Conservation (phyloP, 164 flowering plant species). For the Macadamia integrifolia region DNA sequence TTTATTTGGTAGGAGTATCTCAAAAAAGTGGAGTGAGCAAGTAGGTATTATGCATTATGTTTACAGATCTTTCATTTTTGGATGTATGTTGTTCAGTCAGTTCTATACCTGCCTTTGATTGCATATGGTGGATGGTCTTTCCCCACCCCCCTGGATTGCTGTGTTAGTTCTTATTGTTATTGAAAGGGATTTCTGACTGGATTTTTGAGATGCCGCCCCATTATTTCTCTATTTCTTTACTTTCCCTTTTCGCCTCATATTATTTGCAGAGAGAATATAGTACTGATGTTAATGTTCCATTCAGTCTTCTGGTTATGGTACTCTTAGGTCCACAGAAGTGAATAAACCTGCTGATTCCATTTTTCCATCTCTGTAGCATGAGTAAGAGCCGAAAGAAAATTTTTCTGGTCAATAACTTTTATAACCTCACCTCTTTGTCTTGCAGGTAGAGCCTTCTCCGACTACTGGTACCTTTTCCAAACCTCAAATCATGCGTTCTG, state of each 20-base stretch:
- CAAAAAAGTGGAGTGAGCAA: constrained; percentile 4
- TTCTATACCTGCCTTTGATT: neutral
- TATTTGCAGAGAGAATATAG: no score
- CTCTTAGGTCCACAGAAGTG: neutral
- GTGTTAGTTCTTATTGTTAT: neutral
- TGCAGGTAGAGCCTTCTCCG: constrained; percentile 58
- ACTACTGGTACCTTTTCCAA: constrained; percentile 75
- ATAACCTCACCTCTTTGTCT: neutral
- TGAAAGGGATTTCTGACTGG: constrained; percentile 4
- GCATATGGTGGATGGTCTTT: no score
- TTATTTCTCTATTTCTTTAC: neutral
- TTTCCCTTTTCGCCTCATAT: constrained; percentile 39
- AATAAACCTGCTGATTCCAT: neutral
- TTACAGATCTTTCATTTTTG: neutral
- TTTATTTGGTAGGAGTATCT: neutral
- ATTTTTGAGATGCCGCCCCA: neutral
- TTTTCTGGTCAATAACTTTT: neutral
- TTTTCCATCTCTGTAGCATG: neutral
- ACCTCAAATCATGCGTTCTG: constrained; percentile 33
- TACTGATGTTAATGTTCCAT: no score
- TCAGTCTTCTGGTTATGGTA: neutral
- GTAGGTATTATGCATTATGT: neutral
- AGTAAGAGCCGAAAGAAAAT: neutral
- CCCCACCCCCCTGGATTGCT: no score
- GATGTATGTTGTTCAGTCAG: neutral